Evolutionary conservation across 2,329 filamentous ascomycete genomes (phyloP), one percentile per base, ranked within the genome.

Genomic region (Calonectria pseudoreteaudii): DNA sequence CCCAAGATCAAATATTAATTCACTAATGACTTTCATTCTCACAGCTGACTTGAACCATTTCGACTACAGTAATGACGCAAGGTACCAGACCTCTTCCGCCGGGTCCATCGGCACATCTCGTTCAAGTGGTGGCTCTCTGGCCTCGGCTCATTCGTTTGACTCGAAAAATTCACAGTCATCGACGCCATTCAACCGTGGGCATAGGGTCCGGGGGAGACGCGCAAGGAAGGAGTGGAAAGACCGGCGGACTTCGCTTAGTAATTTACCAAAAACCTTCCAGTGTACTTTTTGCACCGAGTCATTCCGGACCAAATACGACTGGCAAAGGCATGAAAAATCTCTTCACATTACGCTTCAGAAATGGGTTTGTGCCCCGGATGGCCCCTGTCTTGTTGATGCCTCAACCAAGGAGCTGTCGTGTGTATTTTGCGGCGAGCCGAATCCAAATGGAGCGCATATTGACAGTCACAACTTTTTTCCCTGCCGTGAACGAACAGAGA

Each of bases 251-350:
- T 20, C 23, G 1, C 56, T 62, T 18, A 38, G 41, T n/a, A 10
- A 23, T 3, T 41, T 62, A 11, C 14, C 56, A 20, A 62, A 62
- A 30, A 69, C 72, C 0, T 80, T 77, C 34, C 78, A 70, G 2
- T 80, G 78, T 50, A 80, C 78, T 0, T 80, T 80, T 30, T 80
- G 78, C 28, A 79, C 77, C 2, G 78, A 80, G 10, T 75, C 73
- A 2, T 80, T 80, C 13, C 80, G 79, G 28, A 80, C 70, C 36
- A 80, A 80, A 16, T 80, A 80, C 38, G 78, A 80, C 23, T 80
- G 78, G 78, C 73, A 77, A 0, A 68, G 78, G 0, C 78, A 80
- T 1, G 78, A 80, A 36, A 80, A 74, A 31, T 76, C 78, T 0
- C 74, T 80, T 0, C 78, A 80, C 13, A 38, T 80, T 3, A 78